Base-by-base conservation (phyloP, 768 basidiomycete species). In the Lyophyllum atratum region DNA sequence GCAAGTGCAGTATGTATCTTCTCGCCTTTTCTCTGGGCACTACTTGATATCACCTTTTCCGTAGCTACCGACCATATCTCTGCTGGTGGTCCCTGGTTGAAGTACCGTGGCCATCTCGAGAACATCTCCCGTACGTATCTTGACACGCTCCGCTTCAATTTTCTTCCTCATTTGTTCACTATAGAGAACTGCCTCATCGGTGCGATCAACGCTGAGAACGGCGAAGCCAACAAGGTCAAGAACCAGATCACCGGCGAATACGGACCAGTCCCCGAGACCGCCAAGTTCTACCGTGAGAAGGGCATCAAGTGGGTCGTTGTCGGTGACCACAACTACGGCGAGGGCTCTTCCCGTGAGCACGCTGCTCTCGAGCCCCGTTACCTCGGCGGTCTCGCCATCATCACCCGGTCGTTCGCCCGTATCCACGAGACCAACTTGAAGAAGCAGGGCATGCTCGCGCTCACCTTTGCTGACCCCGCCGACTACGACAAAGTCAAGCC, bases 391-490 rank as follows among this genome's bases (percentile, higher is more conserved):
- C 82, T 94, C 55, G 96, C 96, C 26, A 92, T 98, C 80, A 95
- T 99, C 74, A 90, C 90, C 71, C 86, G 94, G 72, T 95, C 92
- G 31, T 98, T 98, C 74, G 95, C 95, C 52, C 93, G 95, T 76
- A 98, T 98, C 76, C 95, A 96, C 76, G 95, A 92, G 80, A 93
- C 93, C 70, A 95, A 95, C 82, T 78, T 95, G 85, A 98, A 98
- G 90, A 98, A 98, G 85, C 95, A 98, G 80, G 95, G 95, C 66
- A 95, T 96, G 93, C 92, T 98, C 60, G 95, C 95, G 2, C 80
- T 98, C 64, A 97, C 94, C 59, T 97, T 98, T 70, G 90, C 75
- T 59, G 85, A 98, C 76, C 84, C 91, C 15, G 93, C 85, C 62
- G 95, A 98, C 75, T 99, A 99, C 74, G 93, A 98, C 71, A 94